Percentiles rank a stretch among this genome's conserved stretches.
phyloP scores from a whole-genome alignment of 176 grass and related monocot genomes.

The Phoenix dactylifera region DNA sequence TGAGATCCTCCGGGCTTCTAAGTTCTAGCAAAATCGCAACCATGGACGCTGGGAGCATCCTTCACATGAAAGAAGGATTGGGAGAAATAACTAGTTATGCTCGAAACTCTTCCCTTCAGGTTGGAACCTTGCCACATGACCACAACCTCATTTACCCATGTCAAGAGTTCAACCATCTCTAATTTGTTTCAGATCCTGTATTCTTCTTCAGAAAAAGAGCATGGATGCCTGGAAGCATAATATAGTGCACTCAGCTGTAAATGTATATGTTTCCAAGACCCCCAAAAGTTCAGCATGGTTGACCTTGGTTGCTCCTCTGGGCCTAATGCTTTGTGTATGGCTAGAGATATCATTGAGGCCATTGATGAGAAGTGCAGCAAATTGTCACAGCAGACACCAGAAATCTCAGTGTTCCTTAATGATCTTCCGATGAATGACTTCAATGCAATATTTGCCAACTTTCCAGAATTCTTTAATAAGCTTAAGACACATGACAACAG shows the following conservation, averaged over 20 bases:
- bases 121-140: background rate
- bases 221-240: conserved; percentile 63
- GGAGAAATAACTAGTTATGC: conserved; percentile 91
- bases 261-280: conserved; percentile 50
- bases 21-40: too few species aligned
- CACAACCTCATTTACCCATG: background rate
- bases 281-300: conserved; percentile 62
- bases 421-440: conserved; percentile 97
- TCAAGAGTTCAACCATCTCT: too few species aligned
- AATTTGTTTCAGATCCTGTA: background rate
- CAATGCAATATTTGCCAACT: conserved; percentile 74
- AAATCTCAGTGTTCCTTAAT: conserved; percentile 94
- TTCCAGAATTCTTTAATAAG: conserved; percentile 51
- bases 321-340: conserved; percentile 66
- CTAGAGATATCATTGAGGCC: conserved; percentile 57
- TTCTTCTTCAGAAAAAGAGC: conserved; percentile 43
- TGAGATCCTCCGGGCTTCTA: too few species aligned
- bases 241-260: conserved; percentile 51
- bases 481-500: conserved; percentile 33
- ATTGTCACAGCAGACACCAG: conserved; percentile 43
- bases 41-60: conserved; percentile 76
- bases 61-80: conserved; percentile 87
- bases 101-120: conserved; percentile 94
- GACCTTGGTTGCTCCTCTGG: conserved; percentile 93
- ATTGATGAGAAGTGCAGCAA: conserved; percentile 34